phyloP scores from a whole-genome alignment of 257 asterid species.

The Solanum appendiculatum region DNA sequence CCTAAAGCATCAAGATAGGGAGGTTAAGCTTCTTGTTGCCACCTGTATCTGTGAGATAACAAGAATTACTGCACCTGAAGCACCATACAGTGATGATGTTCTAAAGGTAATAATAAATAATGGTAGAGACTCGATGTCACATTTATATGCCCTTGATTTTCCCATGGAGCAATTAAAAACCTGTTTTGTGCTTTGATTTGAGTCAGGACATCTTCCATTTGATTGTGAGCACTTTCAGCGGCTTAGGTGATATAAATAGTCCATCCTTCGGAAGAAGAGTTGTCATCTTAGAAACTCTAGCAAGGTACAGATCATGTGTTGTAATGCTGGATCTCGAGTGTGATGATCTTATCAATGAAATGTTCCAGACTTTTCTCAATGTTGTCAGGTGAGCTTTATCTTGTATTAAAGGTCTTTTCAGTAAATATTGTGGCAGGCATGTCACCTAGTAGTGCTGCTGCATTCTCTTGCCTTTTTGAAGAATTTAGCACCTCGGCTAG shows the following conservation, averaged over 20 bases:
- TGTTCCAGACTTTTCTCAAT: conserved; percentile 67
- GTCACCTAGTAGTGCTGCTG: background rate
- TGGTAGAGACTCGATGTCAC: background rate
- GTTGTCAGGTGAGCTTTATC: conserved; percentile 59
- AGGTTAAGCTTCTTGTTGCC: conserved; percentile 86
- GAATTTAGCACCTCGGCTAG: background rate
- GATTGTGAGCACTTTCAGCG: conserved; percentile 86
- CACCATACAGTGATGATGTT: conserved; percentile 80
- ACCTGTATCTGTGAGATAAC: conserved; percentile 94
- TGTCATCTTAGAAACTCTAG: conserved; percentile 85
- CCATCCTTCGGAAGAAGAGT: conserved; percentile 91
- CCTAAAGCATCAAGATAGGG: conserved; percentile 87
- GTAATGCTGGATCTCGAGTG: conserved; percentile 99
- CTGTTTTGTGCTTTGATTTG: conserved; percentile 12
- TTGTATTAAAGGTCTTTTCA: background rate
- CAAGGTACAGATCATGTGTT: conserved; percentile 90
- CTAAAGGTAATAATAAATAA: conserved; percentile 52
- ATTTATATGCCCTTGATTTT: background rate
- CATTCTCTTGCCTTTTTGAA: background rate
- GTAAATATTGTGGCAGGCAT: background rate
- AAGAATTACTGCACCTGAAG: conserved; percentile 95
- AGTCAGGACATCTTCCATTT: conserved; percentile 82
- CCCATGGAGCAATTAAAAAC: background rate
- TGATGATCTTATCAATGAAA: conserved; percentile 79
- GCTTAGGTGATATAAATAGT: conserved; percentile 62